Evolutionary conservation across 192 early-diverging fungal genomes (phyloP), one percentile per base, ranked within the genome.

Genomic region (Podila minutissima): DNA sequence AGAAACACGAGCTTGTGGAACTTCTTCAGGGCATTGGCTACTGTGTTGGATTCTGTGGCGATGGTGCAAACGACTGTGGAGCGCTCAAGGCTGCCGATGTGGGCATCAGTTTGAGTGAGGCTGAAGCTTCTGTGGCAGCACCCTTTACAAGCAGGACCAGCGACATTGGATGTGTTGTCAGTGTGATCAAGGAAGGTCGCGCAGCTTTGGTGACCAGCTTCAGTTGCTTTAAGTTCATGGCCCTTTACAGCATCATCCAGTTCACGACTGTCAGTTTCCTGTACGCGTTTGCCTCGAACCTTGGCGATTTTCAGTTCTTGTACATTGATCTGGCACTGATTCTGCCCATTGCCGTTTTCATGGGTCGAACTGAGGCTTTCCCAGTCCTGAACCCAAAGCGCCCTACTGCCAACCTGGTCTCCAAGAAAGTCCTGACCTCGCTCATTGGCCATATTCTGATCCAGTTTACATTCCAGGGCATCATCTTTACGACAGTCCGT

Each of bases 161-260:
- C 41, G 94, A 98, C 64, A 95, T 99, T 57, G 89, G 87, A 62
- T 99, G 98, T 76, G 96, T 99, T 10, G 87, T 97, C 51, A 91
- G 93, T 62, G 93, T 98, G 20, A 95, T 95, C 48, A 89, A 87
- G 62, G 97, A 99, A 73, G 98, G 98, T 31, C 87, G 98, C 5
- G 96, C 95, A 3, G 96, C 98, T 6, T 88, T 99, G 57, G 97
- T 98, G 51, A 99, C 98, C 6, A 95, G 93, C 73, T 99, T 99
- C 74, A 94, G 92, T 71, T 98, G 96, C 85, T 98, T 99, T 92
- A 97, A 99, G 85, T 99, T 92, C 84, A 98, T 99, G 96, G 97
- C 97, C 3, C 86, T 98, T 24, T 99, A 99, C 79, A 94, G 92
- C 63, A 89, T 99, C 51, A 98, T 99, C 74, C 98, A 99, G 76